These are phyloP conservation scores for Melanomma pulvis-pyrius DNA, from an alignment of 495 filamentous ascomycete genomes.

Conservation along the genomic window DNA sequence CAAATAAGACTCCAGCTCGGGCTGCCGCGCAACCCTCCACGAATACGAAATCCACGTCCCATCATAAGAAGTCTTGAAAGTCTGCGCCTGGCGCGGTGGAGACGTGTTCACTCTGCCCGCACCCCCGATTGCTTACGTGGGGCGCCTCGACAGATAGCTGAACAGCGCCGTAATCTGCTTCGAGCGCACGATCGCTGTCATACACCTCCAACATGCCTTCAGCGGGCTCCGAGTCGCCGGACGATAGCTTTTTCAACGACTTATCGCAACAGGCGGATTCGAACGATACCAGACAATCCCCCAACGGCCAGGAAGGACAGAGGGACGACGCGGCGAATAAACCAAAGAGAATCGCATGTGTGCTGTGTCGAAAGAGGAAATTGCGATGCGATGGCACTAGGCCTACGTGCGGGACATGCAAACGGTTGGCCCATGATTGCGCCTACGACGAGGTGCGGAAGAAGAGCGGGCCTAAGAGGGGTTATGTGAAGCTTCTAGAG, in stretches of 20 bases:
- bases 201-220: slow-evolving; percentile 28
- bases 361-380: slow-evolving; percentile 92
- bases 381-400: slow-evolving; percentile 76
- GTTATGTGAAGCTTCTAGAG: slow-evolving; percentile 97
- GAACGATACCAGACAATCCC: slow-evolving; percentile 8
- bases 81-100: neutral
- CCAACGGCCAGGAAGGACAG: slow-evolving; percentile 41
- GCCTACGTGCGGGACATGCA: slow-evolving; percentile 92
- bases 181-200: slow-evolving; percentile 7
- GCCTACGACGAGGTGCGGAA: slow-evolving; percentile 94
- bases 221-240: slow-evolving; percentile 30
- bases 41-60: neutral
- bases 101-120: slow-evolving; percentile 6
- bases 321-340: slow-evolving; percentile 69
- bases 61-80: neutral
- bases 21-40: neutral
- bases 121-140: slow-evolving; percentile 29
- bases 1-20: neutral
- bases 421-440: slow-evolving; percentile 85
- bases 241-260: slow-evolving; percentile 57
- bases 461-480: slow-evolving; percentile 97
- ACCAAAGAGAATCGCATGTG: slow-evolving; percentile 93
- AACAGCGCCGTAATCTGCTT: slow-evolving; percentile 1
- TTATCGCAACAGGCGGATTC: slow-evolving; percentile 52
- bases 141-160: slow-evolving; percentile 15